These are phyloP conservation scores for Penicillium maclennaniae DNA, from an alignment of 495 filamentous ascomycete genomes.

Conservation along the genomic window DNA sequence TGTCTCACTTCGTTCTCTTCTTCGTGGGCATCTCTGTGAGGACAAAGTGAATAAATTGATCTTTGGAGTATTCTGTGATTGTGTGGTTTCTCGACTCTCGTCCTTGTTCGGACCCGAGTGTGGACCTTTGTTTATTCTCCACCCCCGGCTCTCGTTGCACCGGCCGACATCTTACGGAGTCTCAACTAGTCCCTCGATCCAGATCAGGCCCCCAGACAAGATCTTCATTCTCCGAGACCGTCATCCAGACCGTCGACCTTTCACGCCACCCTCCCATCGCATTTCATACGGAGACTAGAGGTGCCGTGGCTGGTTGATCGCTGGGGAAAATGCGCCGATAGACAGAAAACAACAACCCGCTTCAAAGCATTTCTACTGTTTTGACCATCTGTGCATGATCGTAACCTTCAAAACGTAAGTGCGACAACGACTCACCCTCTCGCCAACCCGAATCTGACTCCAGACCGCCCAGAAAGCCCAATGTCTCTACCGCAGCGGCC, in stretches of 20 bases:
- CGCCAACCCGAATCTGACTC: background rate
- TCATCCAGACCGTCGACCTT: background rate
- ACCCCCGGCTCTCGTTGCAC: constrained; percentile 27
- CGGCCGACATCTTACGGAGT: constrained; percentile 18
- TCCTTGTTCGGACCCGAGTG: constrained; percentile 2
- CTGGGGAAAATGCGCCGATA: background rate
- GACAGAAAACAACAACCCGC: background rate
- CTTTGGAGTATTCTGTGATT: background rate
- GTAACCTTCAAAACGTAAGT: constrained; percentile 6
- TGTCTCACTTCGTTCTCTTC: background rate
- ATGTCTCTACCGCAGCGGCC: constrained; percentile 72
- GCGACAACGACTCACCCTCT: background rate
- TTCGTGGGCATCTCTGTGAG: background rate
- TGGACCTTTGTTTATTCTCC: constrained; percentile 31
- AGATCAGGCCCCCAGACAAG: background rate
- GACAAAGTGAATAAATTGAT: too few species aligned
- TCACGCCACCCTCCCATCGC: background rate
- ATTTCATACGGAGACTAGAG: background rate
- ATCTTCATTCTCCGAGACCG: background rate
- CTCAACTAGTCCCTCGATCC: background rate
- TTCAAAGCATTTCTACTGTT: background rate
- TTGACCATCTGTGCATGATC: background rate
- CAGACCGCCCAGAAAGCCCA: constrained; percentile 1
- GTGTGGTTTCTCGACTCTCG: too few species aligned
- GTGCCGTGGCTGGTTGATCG: background rate